Conservation (phyloP, 2,329 filamentous ascomycete species). For the Cercospora brassicicola region DNA sequence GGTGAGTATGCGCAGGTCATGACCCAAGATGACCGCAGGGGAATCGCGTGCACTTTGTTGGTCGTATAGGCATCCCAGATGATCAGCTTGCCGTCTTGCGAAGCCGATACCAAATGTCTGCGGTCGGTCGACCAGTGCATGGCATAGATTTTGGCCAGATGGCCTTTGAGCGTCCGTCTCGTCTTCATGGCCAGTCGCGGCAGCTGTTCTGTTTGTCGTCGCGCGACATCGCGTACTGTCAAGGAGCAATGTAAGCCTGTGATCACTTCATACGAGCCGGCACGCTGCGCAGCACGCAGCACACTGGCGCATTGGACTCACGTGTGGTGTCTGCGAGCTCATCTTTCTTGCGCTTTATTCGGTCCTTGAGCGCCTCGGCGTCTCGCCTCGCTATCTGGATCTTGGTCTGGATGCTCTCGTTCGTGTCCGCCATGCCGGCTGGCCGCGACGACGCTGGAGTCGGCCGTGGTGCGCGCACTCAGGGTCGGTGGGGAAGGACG, state of each 20-base stretch:
- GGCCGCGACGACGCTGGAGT: conserved; percentile 25
- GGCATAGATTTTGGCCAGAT: conserved; percentile 98
- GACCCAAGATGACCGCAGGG: conserved; percentile 95
- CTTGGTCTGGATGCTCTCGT: conserved; percentile 55
- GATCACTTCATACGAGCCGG: not conserved
- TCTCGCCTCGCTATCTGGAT: conserved; percentile 98
- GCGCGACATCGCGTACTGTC: conserved; percentile 85
- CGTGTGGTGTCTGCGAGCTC: conserved; percentile 96
- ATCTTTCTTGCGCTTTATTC: conserved; percentile 92
- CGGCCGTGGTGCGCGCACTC: conserved; percentile 16
- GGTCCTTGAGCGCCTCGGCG: conserved; percentile 71
- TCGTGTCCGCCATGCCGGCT: conserved; percentile 50
- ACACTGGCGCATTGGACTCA: conserved; percentile 56
- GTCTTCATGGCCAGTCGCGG: conserved; percentile 96
- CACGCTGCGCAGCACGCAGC: conserved; percentile 16
- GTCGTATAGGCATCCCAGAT: conserved; percentile 99
- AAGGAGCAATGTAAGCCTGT: conserved; percentile 22
- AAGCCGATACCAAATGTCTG: conserved; percentile 93
- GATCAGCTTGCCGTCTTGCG: conserved; percentile 98
- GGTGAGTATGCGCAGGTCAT: conserved; percentile 99
- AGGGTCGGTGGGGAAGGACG: conserved; percentile 7
- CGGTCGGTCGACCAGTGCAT: conserved; percentile 99
- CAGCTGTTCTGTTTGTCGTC: conserved; percentile 87
- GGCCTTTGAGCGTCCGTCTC: conserved; percentile 93
- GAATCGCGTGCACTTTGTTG: conserved; percentile 99